Conservation (phyloP, 805 yeast species). For the Scheffersomyces coipomensis region DNA sequence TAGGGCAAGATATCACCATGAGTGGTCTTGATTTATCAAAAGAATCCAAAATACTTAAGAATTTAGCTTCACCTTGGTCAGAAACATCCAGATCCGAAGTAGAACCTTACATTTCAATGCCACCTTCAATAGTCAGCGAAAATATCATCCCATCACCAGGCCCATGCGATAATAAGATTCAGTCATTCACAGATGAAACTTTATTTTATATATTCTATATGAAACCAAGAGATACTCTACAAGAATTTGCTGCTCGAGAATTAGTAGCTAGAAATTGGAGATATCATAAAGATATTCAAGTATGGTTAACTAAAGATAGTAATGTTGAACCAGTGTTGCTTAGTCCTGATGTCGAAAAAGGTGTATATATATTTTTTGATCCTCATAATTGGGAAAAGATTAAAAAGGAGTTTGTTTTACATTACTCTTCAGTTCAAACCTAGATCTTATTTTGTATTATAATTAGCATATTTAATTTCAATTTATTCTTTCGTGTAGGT, state of each 20-base stretch:
- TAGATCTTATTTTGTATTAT: slow-evolving; percentile 4
- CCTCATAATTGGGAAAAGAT: slow-evolving; percentile 96
- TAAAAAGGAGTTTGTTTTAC: slow-evolving; percentile 61
- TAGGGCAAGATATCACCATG: slow-evolving; percentile 72
- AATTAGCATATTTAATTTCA: not conserved
- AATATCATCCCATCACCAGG: slow-evolving; percentile 39
- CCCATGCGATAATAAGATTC: slow-evolving; percentile 49
- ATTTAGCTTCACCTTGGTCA: slow-evolving; percentile 91
- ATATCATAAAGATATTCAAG: slow-evolving; percentile 91
- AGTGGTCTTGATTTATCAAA: slow-evolving; percentile 60
- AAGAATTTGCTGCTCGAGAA: slow-evolving; percentile 91
- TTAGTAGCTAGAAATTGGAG: slow-evolving; percentile 94
- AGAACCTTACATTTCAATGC: slow-evolving; percentile 75
- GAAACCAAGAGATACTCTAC: slow-evolving; percentile 88
- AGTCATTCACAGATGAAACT: slow-evolving; percentile 82
- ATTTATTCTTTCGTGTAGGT: slow-evolving; percentile 30
- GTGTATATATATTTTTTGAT: slow-evolving; percentile 91
- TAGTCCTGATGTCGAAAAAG: slow-evolving; percentile 83
- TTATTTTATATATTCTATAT: slow-evolving; percentile 90
- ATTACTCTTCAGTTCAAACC: slow-evolving; percentile 40
- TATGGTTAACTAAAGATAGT: slow-evolving; percentile 95
- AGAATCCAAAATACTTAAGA: slow-evolving; percentile 51
- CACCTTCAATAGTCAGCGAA: slow-evolving; percentile 39
- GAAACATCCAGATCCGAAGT: slow-evolving; percentile 89
- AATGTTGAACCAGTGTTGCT: slow-evolving; percentile 80